Evolutionary conservation across 768 basidiomycete species (phyloP), one percentile per base, ranked within the genome.

Genomic region (Neoboletus subvelutipes): DNA sequence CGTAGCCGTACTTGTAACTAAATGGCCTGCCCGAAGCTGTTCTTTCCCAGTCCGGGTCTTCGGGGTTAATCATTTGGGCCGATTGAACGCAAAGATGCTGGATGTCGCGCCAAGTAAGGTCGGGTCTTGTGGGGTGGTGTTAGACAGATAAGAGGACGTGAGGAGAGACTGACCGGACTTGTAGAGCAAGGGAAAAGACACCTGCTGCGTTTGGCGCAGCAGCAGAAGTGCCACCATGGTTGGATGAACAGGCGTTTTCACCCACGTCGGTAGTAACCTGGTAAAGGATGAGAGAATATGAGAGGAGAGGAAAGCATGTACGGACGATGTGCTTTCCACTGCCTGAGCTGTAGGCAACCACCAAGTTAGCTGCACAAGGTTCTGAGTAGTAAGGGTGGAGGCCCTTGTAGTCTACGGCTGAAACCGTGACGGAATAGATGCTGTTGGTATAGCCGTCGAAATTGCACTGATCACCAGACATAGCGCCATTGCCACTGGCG

Each of bases 371-470:
- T 7, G 96, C 88, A 67, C 97, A 99, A n/a, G 93, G 76, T 72
- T 99, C 97, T 5, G 96, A 98, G 65, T 99, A 98, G 69, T 91
- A 93, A 15, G 97, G 97, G 67, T 97, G 97, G 33, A 94, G 74
- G 17, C 94, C 96, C 68, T 92, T 91, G 71, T 88, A 85, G 66
- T 98, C 97, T 57, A 98, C 80, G 0, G 97, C 92, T n/a, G 94
- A 87, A 29, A 99, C 93, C 0, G 97, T 99, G 42, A 99, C 85
- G 8, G 91, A 92, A 74, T 92, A 98, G 56, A 98, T 95, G 66
- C 90, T 92, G 70, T 99, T 99, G 13, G 97, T 99, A 71, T 99
- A 99, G 8, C 97, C 97, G 64, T 98, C 96, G 67, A 99, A 98
- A 71, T 99, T 99, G 78, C 97, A 99, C 71, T 98, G 96, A 68